Evolutionary conservation across 202 grass and related monocot species (phyloP).

Genomic region (Panicum hallii): DNA sequence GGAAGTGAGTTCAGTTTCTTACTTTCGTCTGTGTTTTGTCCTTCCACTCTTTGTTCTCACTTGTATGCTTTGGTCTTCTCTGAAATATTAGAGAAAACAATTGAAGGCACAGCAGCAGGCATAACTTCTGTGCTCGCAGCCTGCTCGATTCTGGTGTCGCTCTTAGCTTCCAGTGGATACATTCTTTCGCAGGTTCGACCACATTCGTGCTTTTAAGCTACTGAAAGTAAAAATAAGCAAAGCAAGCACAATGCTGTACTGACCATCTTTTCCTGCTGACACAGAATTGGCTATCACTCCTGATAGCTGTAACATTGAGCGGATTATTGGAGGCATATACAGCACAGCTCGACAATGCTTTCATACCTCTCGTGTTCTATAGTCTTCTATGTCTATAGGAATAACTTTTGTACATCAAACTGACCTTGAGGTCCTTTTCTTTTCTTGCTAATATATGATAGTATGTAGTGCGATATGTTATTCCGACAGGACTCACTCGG

Average conservation of each 20-base stretch:
- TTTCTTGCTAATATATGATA: conserved; percentile 30
- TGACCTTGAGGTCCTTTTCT: conserved; percentile 38
- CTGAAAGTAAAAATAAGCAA: not conserved
- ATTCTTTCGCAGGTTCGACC: conserved; percentile 84
- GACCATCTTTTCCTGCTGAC: conserved; percentile 28
- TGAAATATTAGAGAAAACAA: conserved; percentile 84
- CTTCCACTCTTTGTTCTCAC: conserved; percentile 24
- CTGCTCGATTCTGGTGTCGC: conserved; percentile 80
- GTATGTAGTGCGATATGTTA: conserved; percentile 29
- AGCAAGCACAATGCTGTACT: not conserved
- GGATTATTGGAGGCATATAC: conserved; percentile 94
- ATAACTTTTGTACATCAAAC: conserved; percentile 40
- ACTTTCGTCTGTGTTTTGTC: not conserved
- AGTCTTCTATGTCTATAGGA: conserved; percentile 88
- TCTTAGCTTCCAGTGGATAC: conserved; percentile 84
- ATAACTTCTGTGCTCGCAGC: conserved; percentile 89
- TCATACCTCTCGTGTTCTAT: conserved; percentile 95
- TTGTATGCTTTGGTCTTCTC: conserved; percentile 16
- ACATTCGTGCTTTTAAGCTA: conserved; percentile 12
- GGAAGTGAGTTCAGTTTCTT: conserved; percentile 69
- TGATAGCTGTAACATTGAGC: conserved; percentile 80
- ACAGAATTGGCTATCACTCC: conserved; percentile 93
- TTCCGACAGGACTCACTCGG: conserved; percentile 9
- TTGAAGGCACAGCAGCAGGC: conserved; percentile 95
- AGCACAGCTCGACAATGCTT: conserved; percentile 95